Conservation (phyloP, 2,329 filamentous ascomycete species). For the Ceratocystis smalleyi region DNA sequence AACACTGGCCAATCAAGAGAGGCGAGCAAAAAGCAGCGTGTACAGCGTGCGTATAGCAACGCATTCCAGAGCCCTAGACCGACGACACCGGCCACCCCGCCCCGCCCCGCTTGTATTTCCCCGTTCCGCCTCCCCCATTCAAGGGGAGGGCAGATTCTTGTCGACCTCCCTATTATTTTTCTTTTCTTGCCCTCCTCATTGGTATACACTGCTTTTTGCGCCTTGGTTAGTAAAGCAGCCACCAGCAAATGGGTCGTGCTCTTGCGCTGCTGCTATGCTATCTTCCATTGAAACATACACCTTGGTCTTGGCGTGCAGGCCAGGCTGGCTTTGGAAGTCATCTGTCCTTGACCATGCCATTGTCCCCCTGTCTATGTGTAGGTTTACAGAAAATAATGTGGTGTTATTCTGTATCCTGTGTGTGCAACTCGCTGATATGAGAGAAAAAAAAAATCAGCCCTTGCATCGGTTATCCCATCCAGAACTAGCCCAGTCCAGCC, state of each 20-base stretch:
- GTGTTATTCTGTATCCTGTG: not conserved
- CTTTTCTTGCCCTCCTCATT: not conserved
- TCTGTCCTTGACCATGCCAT: not conserved
- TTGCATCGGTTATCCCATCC: not conserved
- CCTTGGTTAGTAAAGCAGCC: not conserved
- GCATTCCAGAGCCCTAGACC: not conserved
- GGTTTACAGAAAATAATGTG: not conserved
- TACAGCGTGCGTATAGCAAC: not conserved
- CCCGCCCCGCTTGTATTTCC: not conserved
- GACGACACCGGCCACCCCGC: not conserved
- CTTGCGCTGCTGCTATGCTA: not conserved
- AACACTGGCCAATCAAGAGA: too few relatives aligned
- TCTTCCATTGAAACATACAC: not conserved
- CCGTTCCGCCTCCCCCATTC: not conserved
- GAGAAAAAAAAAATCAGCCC: constrained; percentile 6
- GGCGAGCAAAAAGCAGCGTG: not conserved
- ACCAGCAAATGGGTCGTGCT: not conserved
- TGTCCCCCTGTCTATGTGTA: not conserved
- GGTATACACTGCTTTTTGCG: too few relatives aligned
- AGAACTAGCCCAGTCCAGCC: not conserved
- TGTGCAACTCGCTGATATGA: not conserved
- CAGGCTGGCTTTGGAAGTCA: not conserved
- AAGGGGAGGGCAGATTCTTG: not conserved
- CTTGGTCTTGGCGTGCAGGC: not conserved
- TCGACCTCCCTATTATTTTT: not conserved